phyloP scores from a whole-genome alignment of 306 rosid genomes.

The Quercus bicolor region DNA sequence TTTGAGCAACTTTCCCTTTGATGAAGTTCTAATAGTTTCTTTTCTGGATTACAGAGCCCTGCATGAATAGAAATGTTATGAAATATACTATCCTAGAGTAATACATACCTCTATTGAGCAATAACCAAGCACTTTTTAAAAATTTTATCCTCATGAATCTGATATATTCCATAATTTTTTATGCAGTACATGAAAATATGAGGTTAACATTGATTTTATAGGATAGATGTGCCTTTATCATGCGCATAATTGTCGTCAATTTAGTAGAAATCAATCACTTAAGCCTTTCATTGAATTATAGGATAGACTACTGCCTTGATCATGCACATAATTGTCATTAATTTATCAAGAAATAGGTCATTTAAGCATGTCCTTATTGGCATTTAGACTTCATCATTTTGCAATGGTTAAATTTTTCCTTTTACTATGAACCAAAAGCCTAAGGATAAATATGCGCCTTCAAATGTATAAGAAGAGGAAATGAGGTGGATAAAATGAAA shows the following conservation, averaged over 20 bases:
- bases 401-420: not conserved
- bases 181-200: not conserved
- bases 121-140: not conserved
- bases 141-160: not conserved
- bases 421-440: not conserved
- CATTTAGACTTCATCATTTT: not conserved
- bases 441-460: not conserved
- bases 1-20: slow-evolving; percentile 62
- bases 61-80: slow-evolving; percentile 18
- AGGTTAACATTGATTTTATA: not conserved
- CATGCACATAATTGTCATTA: not conserved
- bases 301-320: too few species aligned
- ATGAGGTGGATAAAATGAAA: not conserved
- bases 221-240: not conserved
- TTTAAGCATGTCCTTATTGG: not conserved
- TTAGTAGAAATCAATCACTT: too few species aligned
- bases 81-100: not conserved
- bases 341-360: not conserved
- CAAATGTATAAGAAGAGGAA: not conserved
- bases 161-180: not conserved
- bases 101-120: not conserved
- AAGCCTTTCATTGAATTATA: too few species aligned
- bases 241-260: not conserved
- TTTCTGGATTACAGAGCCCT: slow-evolving; percentile 93
- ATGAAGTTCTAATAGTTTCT: slow-evolving; percentile 82